phyloP scores from a whole-genome alignment of 495 filamentous ascomycete species.

The Hyaloscypha variabilis region DNA sequence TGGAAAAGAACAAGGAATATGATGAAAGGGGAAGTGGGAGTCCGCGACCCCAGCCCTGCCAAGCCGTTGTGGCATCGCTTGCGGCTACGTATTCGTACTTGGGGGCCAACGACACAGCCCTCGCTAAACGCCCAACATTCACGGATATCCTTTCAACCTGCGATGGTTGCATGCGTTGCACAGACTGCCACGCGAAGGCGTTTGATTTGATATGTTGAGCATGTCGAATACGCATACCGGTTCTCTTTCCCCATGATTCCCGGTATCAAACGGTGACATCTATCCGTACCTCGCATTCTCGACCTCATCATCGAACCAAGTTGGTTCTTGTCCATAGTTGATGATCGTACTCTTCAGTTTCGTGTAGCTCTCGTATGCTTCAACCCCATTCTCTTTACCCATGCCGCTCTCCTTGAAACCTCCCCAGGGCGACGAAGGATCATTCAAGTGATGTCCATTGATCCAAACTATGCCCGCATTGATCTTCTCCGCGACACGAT shows the following conservation, averaged over 20 bases:
- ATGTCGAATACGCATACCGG: not conserved
- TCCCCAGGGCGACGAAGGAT: constrained; percentile 81
- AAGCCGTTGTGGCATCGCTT: no score
- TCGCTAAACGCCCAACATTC: not conserved
- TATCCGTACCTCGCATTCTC: constrained; percentile 51
- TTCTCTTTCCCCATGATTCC: not conserved
- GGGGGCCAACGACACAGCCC: not conserved
- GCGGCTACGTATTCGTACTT: not conserved
- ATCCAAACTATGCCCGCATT: constrained; percentile 65
- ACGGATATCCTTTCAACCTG: not conserved
- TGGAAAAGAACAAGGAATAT: no score
- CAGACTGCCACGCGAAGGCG: not conserved
- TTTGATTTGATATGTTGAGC: not conserved
- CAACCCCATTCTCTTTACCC: constrained; percentile 87
- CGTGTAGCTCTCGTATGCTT: constrained; percentile 85
- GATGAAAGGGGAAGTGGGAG: no score
- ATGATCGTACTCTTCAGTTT: constrained; percentile 71
- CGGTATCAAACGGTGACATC: not conserved
- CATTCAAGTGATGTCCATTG: constrained; percentile 60
- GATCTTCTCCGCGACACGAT: constrained; percentile 56
- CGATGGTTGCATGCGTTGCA: not conserved
- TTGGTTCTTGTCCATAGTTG: constrained; percentile 53
- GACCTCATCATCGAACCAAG: constrained; percentile 51
- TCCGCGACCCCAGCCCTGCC: no score
- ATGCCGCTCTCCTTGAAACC: constrained; percentile 93